Evolutionary conservation across 192 early-diverging fungal genomes (phyloP).

Genomic region (Umbelopsis sp.): DNA sequence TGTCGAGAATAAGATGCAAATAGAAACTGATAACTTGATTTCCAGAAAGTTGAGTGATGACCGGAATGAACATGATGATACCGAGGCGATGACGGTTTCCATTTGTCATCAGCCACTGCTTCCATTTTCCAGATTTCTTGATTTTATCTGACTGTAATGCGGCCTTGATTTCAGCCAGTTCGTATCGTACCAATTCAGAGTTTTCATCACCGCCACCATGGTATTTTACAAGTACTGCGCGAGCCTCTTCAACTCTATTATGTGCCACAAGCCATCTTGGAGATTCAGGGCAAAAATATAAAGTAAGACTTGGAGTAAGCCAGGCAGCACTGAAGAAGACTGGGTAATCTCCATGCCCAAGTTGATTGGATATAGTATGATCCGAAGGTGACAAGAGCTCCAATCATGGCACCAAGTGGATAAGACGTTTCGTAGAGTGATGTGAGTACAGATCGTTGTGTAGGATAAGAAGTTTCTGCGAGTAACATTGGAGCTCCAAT

Average conservation of each 20-base stretch:
- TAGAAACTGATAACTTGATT: conserved; percentile 21
- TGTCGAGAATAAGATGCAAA: conserved; percentile 10
- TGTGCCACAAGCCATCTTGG: conserved; percentile 7
- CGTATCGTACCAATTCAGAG: neutral
- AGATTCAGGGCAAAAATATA: conserved; percentile 4
- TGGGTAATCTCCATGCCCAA: conserved; percentile 24
- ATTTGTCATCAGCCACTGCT: conserved; percentile 9
- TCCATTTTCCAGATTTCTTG: conserved; percentile 2
- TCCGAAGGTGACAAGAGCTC: conserved; percentile 16
- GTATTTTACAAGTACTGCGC: neutral
- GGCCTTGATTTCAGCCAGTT: conserved; percentile 9
- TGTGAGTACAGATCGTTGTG: conserved; percentile 6
- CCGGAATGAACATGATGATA: conserved; percentile 18
- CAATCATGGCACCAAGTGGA: conserved; percentile 17
- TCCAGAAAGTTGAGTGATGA: conserved; percentile 26
- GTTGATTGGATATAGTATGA: conserved; percentile 6
- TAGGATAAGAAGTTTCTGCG: conserved; percentile 20
- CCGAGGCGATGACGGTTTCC: conserved; percentile 22
- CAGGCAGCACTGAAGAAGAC: conserved; percentile 13
- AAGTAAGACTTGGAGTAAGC: conserved; percentile 3
- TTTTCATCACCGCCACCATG: conserved; percentile 10
- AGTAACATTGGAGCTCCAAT: conserved; percentile 6
- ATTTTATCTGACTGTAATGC: conserved; percentile 3
- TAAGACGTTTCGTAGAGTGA: conserved; percentile 12
- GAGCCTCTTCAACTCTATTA: conserved; percentile 1